Evolutionary conservation across 139 green algal species (phyloP).

Genomic region (Volvox africanus): DNA sequence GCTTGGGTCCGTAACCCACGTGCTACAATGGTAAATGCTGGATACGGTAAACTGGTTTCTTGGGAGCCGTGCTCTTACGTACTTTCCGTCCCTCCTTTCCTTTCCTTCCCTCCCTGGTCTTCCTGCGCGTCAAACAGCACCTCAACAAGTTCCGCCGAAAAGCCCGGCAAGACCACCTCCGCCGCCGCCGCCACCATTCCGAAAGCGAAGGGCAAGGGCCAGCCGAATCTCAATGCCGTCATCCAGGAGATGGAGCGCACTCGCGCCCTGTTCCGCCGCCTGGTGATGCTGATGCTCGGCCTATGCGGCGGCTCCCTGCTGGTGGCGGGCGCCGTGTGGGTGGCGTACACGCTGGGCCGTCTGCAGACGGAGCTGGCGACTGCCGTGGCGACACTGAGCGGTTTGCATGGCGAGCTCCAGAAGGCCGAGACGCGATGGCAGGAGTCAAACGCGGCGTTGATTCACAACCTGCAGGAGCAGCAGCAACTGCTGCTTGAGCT

Average conservation of each 20-base stretch:
- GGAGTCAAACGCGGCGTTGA: neutral
- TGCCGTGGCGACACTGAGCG: neutral
- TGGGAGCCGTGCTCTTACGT: no score
- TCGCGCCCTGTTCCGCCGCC: neutral
- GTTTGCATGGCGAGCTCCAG: neutral
- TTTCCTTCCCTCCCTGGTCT: no score
- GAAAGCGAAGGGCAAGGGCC: neutral
- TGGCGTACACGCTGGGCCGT: neutral
- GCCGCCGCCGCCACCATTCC: no score
- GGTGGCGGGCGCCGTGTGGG: neutral
- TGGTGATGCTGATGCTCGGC: neutral
- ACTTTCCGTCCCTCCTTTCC: no score
- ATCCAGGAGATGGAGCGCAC: neutral
- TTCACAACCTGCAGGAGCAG: neutral
- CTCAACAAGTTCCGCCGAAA: neutral
- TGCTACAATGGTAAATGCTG: no score
- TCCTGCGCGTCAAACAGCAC: neutral
- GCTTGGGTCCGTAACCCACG: no score
- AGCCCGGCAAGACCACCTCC: neutral
- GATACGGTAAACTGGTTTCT: no score
- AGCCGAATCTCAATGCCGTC: neutral
- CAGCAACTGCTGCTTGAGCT: neutral
- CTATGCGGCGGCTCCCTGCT: neutral
- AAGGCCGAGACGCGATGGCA: neutral
- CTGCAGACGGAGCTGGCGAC: neutral